Base-by-base conservation (phyloP, 768 basidiomycete species). In the Pisolithus sp. region DNA sequence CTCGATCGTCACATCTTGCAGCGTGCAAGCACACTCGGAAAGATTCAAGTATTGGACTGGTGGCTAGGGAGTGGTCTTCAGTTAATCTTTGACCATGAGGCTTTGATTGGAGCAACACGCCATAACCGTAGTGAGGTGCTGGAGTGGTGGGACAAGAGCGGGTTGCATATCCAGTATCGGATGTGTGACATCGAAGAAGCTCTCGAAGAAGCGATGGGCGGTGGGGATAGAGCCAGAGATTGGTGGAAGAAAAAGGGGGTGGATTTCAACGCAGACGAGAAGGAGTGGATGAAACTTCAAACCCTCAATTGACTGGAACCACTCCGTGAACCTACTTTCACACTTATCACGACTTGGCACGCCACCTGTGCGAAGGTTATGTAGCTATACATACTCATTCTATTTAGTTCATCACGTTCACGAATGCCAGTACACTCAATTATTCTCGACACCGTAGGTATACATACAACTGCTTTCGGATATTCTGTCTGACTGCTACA, bases 151-250 rank as follows among this genome's bases (percentile, higher is more conserved):
- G 79, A 88, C 55, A 79, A 78, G 60, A 85, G 80, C 39, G 85
- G 85, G 7, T 71, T 93, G 46, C 77, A 86, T 4, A 81, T 93
- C 52, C 86, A 88, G 60, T 94, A 91, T 68, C 80, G 92, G 49
- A 83, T 91, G 78, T 93, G 91, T 62, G 91, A 94, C 65, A 83
- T 94, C 46, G 91, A 94, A 62, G 91, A 93, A 72, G 91, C 91
- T 3, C 66, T 93, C 59, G 91, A 93, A 64, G 91, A 93, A 57
- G 85, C 87, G 0, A 86, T 89, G 47, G 84, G 85, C 7, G 85
- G 84, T n/a, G 88, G 89, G 12, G 79, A 83, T 54, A 78, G 73
- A 44, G 87, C 84, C 10, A 76, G 87, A 61, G 72, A 71, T 50
- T 93, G 90, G 90, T 93, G 90, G 90, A 79, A 75, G 63, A 67